Percentiles rank a stretch among this genome's conserved stretches.
Conservation (phyloP, 768 basidiomycete genomes). For the Panus rudis region DNA sequence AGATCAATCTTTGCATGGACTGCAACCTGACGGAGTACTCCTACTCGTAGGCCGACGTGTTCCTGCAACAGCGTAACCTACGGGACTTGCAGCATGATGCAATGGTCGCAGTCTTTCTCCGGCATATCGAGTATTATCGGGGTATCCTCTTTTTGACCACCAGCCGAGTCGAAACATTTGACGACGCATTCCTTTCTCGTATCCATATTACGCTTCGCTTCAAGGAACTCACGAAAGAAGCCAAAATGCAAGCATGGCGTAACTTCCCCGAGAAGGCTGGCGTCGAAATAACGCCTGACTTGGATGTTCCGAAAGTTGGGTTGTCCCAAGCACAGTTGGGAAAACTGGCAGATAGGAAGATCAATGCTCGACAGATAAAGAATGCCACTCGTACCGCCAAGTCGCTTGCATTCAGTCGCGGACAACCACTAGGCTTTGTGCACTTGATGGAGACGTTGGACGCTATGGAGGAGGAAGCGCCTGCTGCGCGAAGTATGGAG, state of each 20-base stretch:
- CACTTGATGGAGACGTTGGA: conserved; percentile 54
- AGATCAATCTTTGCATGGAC: background rate
- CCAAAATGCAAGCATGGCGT: conserved; percentile 20
- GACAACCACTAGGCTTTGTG: conserved; percentile 34
- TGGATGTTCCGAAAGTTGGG: no score
- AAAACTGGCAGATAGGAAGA: conserved; percentile 38
- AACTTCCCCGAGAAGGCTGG: conserved; percentile 21
- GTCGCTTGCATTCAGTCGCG: conserved; percentile 44
- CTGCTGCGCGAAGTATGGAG: no score
- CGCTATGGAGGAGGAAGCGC: conserved; percentile 57
- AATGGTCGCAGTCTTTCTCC: conserved; percentile 54
- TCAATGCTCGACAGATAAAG: conserved; percentile 67
- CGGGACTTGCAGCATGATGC: conserved; percentile 60
- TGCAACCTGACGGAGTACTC: background rate
- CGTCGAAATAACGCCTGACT: conserved; percentile 9
- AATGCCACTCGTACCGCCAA: conserved; percentile 59
- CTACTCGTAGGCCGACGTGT: conserved; percentile 45
- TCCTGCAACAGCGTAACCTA: conserved; percentile 59
- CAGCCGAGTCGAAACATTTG: conserved; percentile 43
- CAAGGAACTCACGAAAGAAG: conserved; percentile 19
- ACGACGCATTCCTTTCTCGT: conserved; percentile 63
- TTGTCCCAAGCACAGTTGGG: conserved; percentile 35
- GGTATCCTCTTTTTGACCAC: conserved; percentile 35
- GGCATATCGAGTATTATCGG: conserved; percentile 21
- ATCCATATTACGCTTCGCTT: conserved; percentile 45